Percentiles rank a stretch among this genome's conserved stretches.
Evolutionary conservation across 2,329 filamentous ascomycete genomes (phyloP).

Genomic region (Chalara sp.): DNA sequence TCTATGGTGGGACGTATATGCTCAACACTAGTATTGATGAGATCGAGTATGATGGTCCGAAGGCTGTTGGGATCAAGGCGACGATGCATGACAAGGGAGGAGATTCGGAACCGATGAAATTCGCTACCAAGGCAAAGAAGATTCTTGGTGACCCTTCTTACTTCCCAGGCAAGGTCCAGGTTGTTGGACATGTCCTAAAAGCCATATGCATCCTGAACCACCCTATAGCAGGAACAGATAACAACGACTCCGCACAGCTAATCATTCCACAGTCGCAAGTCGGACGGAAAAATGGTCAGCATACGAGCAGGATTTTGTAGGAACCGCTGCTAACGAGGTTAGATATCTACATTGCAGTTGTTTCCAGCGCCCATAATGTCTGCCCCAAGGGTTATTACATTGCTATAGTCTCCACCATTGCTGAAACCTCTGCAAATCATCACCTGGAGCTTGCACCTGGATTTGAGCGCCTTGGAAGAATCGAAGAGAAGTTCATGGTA

Average conservation of each 20-base stretch:
- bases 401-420: constrained; percentile 95
- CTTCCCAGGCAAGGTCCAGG: constrained; percentile 83
- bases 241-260: constrained; percentile 83
- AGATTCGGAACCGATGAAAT: constrained; percentile 71
- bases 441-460: constrained; percentile 91
- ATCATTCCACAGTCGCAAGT: constrained; percentile 98
- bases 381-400: constrained; percentile 99
- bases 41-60: constrained; percentile 74
- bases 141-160: constrained; percentile 96
- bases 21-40: constrained; percentile 93
- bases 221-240: constrained; percentile 81
- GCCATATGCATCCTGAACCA: constrained; percentile 98
- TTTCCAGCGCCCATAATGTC: constrained; percentile 94
- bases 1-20: constrained; percentile 99
- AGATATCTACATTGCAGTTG: constrained; percentile 97
- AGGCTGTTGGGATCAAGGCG: constrained; percentile 93
- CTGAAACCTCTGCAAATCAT: constrained; percentile 86
- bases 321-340: constrained; percentile 8
- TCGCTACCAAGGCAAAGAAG: constrained; percentile 92
- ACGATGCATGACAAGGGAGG: constrained; percentile 85
- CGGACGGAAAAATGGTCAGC: constrained; percentile 81
- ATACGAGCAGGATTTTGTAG: not conserved
- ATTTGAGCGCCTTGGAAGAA: constrained; percentile 83
- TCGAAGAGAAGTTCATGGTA: constrained; percentile 96
- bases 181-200: constrained; percentile 85